Conservation (phyloP, 768 basidiomycete species). For the Cyathus striatus region DNA sequence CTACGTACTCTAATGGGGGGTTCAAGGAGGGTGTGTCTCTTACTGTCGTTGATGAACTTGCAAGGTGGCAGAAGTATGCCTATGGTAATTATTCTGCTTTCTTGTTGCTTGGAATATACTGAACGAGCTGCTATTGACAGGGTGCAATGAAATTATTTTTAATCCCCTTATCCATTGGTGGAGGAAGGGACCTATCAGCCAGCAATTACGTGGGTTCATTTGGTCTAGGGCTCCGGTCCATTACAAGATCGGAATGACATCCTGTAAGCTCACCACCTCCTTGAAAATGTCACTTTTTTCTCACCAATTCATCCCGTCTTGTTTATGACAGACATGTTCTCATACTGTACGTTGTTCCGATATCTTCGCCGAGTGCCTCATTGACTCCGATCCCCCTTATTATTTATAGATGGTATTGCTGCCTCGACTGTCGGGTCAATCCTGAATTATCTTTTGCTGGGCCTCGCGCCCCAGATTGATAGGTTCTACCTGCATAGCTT, state of each 20-base stretch:
- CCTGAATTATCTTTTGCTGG: conserved; percentile 73
- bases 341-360: conserved; percentile 30
- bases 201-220: conserved; percentile 66
- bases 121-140: too few relatives aligned
- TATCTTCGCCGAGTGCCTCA: conserved; percentile 5
- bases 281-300: not conserved
- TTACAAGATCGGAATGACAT: conserved; percentile 80
- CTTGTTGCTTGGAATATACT: conserved; percentile 8
- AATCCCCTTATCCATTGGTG: conserved; percentile 79
- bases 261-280: conserved; percentile 35
- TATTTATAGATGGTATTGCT: conserved; percentile 52
- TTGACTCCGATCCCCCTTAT: conserved; percentile 3
- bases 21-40: conserved; percentile 90
- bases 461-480: conserved; percentile 63
- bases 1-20: conserved; percentile 76
- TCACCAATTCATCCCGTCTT: not conserved
- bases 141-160: conserved; percentile 78
- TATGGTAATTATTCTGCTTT: conserved; percentile 31
- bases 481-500: conserved; percentile 76
- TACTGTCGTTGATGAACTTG: conserved; percentile 84
- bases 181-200: conserved; percentile 71
- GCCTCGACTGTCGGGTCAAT: conserved; percentile 60
- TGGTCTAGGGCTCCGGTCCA: conserved; percentile 75
- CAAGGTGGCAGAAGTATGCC: conserved; percentile 82
- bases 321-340: conserved; percentile 36